These are phyloP conservation scores for Leucogyrophana mollusca DNA, from an alignment of 768 basidiomycete genomes.

Conservation along the genomic window DNA sequence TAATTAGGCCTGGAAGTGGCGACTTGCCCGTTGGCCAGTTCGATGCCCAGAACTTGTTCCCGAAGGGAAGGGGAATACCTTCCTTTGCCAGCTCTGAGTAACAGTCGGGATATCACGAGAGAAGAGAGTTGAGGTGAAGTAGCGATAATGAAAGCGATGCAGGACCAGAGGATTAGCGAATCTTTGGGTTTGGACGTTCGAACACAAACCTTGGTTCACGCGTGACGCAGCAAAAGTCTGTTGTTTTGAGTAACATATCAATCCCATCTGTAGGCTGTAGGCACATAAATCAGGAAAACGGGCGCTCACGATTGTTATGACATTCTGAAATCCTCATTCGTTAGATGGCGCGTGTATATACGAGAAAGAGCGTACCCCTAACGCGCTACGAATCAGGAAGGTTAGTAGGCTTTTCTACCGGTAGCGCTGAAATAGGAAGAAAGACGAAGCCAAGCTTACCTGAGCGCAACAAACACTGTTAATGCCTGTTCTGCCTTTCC, in stretches of 20 bases:
- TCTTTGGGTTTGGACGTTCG: no score
- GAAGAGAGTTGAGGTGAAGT: not conserved
- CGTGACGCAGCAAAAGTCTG: conserved; percentile 52
- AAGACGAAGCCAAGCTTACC: conserved; percentile 27
- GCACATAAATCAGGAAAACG: no score
- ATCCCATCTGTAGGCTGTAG: no score
- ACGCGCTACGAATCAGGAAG: conserved; percentile 25
- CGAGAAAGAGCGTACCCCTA: conserved; percentile 25
- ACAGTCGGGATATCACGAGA: not conserved
- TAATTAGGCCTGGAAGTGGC: conserved; percentile 53
- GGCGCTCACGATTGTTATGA: conserved; percentile 31
- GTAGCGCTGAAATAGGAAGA: not conserved
- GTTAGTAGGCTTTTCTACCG: no score
- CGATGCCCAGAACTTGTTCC: conserved; percentile 58
- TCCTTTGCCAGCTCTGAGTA: conserved; percentile 56
- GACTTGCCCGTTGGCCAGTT: conserved; percentile 62
- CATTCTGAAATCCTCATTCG: conserved; percentile 21
- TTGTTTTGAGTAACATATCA: not conserved
- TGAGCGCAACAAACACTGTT: conserved; percentile 57
- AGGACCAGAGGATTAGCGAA: no score
- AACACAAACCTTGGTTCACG: conserved; percentile 54
- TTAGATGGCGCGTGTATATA: no score
- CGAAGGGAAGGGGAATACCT: conserved; percentile 59
- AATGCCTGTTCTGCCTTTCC: conserved; percentile 48
- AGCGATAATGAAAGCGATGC: not conserved